Percentiles rank a stretch among this genome's conserved stretches.
Conservation (phyloP, 768 basidiomycete species). For the Xerocomus potaroensis region DNA sequence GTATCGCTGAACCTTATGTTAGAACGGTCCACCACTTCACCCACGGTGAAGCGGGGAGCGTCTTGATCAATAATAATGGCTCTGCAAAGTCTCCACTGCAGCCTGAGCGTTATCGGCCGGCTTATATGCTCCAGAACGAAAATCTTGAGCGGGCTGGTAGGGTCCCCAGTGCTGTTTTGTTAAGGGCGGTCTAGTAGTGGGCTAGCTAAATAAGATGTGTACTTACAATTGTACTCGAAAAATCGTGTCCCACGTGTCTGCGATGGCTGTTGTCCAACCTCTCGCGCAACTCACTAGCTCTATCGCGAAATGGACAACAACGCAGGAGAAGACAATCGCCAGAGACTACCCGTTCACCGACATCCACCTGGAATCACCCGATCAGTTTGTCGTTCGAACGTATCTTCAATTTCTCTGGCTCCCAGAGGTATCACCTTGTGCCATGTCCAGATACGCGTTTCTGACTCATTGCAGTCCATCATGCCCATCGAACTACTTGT, state of each 20-base stretch:
- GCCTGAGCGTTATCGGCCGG: constrained; percentile 57
- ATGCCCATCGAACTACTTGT: constrained; percentile 61
- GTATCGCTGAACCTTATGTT: constrained; percentile 12
- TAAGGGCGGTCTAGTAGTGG: constrained; percentile 8
- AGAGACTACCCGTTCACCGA: constrained; percentile 54
- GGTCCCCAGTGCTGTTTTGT: constrained; percentile 29
- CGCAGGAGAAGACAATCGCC: constrained; percentile 56
- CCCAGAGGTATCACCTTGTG: constrained; percentile 49
- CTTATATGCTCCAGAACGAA: constrained; percentile 76
- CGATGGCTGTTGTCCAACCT: constrained; percentile 18
- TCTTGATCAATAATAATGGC: neutral
- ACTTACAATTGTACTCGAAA: neutral
- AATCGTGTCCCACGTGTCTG: neutral
- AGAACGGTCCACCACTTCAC: neutral
- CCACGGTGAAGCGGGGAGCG: constrained; percentile 15
- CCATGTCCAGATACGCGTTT: constrained; percentile 1
- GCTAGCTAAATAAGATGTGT: neutral
- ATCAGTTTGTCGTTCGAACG: constrained; percentile 55
- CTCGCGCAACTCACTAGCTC: constrained; percentile 20
- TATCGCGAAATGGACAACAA: constrained; percentile 46
- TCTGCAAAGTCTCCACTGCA: neutral
- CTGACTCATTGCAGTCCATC: constrained; percentile 49
- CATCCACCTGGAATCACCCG: constrained; percentile 41
- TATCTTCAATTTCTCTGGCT: constrained; percentile 80
- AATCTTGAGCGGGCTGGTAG: constrained; percentile 70